Conservation (phyloP, 2,329 filamentous ascomycete species). For the Fusarium tuaranense region DNA sequence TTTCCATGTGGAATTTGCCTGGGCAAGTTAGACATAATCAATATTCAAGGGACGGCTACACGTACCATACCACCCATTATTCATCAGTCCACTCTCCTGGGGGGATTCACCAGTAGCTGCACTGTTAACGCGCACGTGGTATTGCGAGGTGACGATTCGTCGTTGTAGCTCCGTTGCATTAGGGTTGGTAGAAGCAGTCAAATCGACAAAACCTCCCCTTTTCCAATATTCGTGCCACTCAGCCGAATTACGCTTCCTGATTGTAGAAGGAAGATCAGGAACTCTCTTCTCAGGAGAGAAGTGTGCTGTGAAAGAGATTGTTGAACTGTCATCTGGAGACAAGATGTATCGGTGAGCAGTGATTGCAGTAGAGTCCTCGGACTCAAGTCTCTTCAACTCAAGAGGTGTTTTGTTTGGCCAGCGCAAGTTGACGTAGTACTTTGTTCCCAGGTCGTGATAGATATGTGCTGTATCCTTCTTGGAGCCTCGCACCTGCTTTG, state of each 20-base stretch:
- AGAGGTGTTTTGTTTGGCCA: slow-evolving; percentile 45
- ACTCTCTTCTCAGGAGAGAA: slow-evolving; percentile 46
- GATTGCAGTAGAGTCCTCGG: slow-evolving; percentile 34
- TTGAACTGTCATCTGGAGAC: slow-evolving; percentile 11
- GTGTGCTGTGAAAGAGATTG: slow-evolving; percentile 49
- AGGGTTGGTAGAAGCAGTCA: slow-evolving; percentile 50
- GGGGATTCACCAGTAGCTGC: slow-evolving; percentile 52
- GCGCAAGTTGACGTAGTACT: slow-evolving; percentile 54
- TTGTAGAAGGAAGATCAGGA: slow-evolving; percentile 40
- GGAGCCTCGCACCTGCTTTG: slow-evolving; percentile 35
- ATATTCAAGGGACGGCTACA: rapidly evolving
- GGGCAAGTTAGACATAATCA: not conserved
- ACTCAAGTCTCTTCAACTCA: slow-evolving; percentile 30
- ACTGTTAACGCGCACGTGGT: slow-evolving; percentile 57
- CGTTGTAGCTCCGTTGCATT: slow-evolving; percentile 57
- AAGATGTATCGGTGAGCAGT: slow-evolving; percentile 51
- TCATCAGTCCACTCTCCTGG: slow-evolving; percentile 59
- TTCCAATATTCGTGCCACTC: slow-evolving; percentile 54
- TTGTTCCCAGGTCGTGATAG: slow-evolving; percentile 52
- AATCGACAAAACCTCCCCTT: slow-evolving; percentile 56
- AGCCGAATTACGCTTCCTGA: slow-evolving; percentile 39
- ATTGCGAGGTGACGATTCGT: slow-evolving; percentile 58
- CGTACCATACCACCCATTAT: slow-evolving; percentile 59
- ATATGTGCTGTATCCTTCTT: slow-evolving; percentile 46
- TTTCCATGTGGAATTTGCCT: slow-evolving; percentile 58